Evolutionary conservation across 1,284 basidiomycete species (phyloP).

Genomic region (Ceratobasidium sp.): DNA sequence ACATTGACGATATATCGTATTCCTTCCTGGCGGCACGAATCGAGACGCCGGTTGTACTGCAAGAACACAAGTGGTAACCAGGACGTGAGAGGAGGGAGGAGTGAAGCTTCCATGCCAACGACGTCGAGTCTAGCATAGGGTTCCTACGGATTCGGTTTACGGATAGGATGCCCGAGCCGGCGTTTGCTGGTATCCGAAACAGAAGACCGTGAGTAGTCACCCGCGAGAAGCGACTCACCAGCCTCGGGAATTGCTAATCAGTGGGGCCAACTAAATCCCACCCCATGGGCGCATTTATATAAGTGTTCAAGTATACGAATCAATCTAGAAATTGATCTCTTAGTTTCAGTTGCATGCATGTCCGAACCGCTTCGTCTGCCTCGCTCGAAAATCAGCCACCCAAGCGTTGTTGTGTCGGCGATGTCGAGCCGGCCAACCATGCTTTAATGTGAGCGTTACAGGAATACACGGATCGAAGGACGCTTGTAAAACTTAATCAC

Average conservation of each 20-base stretch:
- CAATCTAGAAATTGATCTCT: background rate
- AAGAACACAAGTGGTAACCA: too few relatives aligned
- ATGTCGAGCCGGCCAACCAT: background rate
- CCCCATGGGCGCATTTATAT: background rate
- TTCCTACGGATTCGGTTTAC: too few relatives aligned
- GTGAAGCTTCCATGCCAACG: too few relatives aligned
- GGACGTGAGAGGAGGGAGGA: too few relatives aligned
- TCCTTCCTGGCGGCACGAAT: too few relatives aligned
- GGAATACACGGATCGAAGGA: background rate
- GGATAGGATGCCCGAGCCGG: background rate
- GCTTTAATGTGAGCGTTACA: background rate
- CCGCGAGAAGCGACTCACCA: background rate
- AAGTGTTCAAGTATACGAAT: background rate
- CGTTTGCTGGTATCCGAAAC: background rate
- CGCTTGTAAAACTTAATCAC: background rate
- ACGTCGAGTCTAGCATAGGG: too few relatives aligned
- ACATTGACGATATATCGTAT: too few relatives aligned
- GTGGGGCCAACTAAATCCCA: background rate
- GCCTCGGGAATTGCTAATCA: background rate
- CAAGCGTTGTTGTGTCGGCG: background rate
- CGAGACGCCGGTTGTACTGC: too few relatives aligned
- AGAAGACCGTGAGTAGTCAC: background rate
- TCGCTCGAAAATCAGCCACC: background rate
- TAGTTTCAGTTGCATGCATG: background rate
- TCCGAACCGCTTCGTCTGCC: background rate